Evolutionary conservation across 306 rosid species (phyloP).

Genomic region (Cicer cuneatum): DNA sequence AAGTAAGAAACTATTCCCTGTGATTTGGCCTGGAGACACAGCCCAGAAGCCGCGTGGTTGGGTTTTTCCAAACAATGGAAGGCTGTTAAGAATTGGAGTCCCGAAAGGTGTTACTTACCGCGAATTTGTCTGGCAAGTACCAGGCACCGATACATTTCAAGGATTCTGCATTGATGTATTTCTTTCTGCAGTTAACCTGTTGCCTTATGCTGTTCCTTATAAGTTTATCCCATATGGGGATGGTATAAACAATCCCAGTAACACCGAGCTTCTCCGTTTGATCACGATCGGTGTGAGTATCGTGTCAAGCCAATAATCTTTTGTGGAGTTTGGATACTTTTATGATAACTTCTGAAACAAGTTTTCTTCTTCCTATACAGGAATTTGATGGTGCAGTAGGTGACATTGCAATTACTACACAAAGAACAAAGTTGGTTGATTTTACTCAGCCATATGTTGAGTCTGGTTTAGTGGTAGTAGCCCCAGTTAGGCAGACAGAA

Average conservation of each 20-base stretch:
- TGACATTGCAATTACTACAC: slow-evolving; percentile 83
- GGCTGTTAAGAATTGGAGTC: slow-evolving; percentile 78
- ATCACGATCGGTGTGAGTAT: slow-evolving; percentile 82
- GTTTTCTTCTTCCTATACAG: slow-evolving; percentile 54
- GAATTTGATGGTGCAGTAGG: slow-evolving; percentile 86
- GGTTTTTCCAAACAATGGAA: slow-evolving; percentile 90
- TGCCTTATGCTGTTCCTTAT: slow-evolving; percentile 91
- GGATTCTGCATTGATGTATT: slow-evolving; percentile 96
- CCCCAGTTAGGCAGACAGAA: slow-evolving; percentile 59
- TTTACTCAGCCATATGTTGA: slow-evolving; percentile 93
- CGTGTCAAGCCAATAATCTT: slow-evolving; percentile 5
- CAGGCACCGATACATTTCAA: slow-evolving; percentile 64
- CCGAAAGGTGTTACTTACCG: slow-evolving; percentile 67
- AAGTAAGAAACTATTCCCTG: slow-evolving; percentile 52
- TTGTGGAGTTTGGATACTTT: slow-evolving; percentile 29
- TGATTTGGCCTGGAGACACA: slow-evolving; percentile 89
- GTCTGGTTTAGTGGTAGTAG: slow-evolving; percentile 93
- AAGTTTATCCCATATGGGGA: slow-evolving; percentile 66
- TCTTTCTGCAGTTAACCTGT: slow-evolving; percentile 70
- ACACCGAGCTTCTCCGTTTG: slow-evolving; percentile 66
- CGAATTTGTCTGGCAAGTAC: slow-evolving; percentile 60
- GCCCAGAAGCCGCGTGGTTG: slow-evolving; percentile 85
- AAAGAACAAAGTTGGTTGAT: slow-evolving; percentile 85
- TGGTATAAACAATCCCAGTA: slow-evolving; percentile 65
- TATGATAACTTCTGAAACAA: slow-evolving; percentile 37